Base-by-base conservation (phyloP, 2,329 filamentous ascomycete species). In the Nakataea oryzae region DNA sequence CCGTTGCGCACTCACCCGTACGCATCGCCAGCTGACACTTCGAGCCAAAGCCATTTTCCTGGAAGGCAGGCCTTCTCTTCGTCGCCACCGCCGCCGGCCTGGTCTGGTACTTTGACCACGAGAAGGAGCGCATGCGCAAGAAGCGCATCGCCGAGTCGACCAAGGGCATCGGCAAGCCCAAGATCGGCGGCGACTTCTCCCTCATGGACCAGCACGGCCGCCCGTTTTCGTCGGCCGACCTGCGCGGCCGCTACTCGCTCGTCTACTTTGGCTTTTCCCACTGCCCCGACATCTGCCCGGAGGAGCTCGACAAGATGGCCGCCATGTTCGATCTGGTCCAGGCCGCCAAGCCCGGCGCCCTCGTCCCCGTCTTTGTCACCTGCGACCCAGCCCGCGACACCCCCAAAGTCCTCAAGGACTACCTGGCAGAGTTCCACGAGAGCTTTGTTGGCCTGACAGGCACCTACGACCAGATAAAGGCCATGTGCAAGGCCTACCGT, bases 251-350 rank as follows among this genome's bases (percentile, higher is more conserved):
- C 74, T 95, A 96, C 77, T 83, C 85, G 62, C 75, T 96, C 76
- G 89, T 90, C 50, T 99, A 99, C 78, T 99, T 99, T 73, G 95
- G 95, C 70, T 99, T 99, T 82, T 93, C 91, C 11, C 93, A 97
- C 75, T 99, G 95, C 74, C 95, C 95, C 28, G 95, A 99, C 74
- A 99, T 99, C 73, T 99, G 95, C 79, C 95, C 95, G 41, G 95
- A 99, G 72, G 95, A 99, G 77, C 88, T 99, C 69, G 95, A 99
- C 79, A 99, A 99, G 80, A 97, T 99, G 93, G 90, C 93, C n/a
- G 82, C 83, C 63, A 96, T 97, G 85, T 89, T 96, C 71, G 92
- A 99, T 72, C 79, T 84, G 8, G 81, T 88, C 57, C 78, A 86
- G 67, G 77, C 77, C 59, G 75, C 81, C 68, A 70, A 71, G 5